Evolutionary conservation across 352 stramenopile genomes (phyloP).

Genomic region (Elongisporangium senticosum): DNA sequence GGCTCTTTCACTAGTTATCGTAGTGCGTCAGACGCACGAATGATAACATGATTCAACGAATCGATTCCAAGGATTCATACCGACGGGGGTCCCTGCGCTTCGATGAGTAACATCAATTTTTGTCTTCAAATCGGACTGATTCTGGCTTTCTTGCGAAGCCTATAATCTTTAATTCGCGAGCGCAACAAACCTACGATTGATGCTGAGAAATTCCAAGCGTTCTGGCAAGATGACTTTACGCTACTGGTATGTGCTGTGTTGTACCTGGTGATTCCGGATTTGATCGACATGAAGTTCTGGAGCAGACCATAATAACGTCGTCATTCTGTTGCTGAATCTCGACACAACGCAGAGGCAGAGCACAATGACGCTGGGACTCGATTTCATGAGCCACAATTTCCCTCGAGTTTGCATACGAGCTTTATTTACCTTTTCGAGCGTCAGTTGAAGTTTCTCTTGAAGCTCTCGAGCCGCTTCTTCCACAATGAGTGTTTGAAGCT

Average conservation of each 20-base stretch:
- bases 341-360: too few relatives aligned
- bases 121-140: conserved; percentile 34
- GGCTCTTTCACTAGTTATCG: too few relatives aligned
- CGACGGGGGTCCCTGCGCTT: neutral
- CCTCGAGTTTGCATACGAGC: conserved; percentile 10
- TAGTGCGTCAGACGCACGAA: too few relatives aligned
- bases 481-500: conserved; percentile 46
- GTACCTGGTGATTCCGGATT: too few relatives aligned
- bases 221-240: too few relatives aligned
- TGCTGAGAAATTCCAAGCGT: conserved; percentile 27
- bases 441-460: conserved; percentile 32
- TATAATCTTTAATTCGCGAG: conserved; percentile 37
- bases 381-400: conserved; percentile 31
- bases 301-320: too few relatives aligned
- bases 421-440: conserved; percentile 61
- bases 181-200: conserved; percentile 50
- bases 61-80: too few relatives aligned
- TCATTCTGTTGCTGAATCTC: too few relatives aligned
- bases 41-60: too few relatives aligned
- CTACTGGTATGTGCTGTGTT: too few relatives aligned
- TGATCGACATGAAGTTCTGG: too few relatives aligned
- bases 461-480: conserved; percentile 39
- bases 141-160: conserved; percentile 45
- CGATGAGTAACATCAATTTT: conserved; percentile 8
- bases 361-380: conserved; percentile 64